Percentiles rank a stretch among this genome's conserved stretches.
phyloP scores from a whole-genome alignment of 2,329 filamentous ascomycete genomes.

The Penicillium oxalicum region DNA sequence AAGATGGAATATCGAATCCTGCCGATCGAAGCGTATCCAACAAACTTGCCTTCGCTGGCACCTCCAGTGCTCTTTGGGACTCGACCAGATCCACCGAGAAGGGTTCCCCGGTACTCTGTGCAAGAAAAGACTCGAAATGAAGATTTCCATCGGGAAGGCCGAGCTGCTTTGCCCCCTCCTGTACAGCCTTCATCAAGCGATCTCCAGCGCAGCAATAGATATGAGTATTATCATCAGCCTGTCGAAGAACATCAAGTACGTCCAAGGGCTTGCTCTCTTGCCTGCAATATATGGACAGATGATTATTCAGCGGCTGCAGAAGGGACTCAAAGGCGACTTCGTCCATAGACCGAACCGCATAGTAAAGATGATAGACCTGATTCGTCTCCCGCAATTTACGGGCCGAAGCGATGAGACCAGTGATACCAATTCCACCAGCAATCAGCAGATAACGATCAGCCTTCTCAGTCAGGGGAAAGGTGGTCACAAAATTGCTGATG shows the following conservation, averaged over 20 bases:
- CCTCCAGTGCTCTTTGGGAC: constrained; percentile 1
- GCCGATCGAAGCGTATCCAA: constrained; percentile 4
- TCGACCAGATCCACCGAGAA: constrained; percentile 6
- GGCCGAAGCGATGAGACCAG: constrained; percentile 3
- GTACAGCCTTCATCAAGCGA: constrained; percentile 1
- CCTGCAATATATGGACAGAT: constrained; percentile 5
- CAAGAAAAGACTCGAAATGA: constrained; percentile 7
- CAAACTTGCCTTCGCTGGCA: neutral
- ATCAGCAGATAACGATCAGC: constrained; percentile 4
- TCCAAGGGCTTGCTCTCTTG: neutral
- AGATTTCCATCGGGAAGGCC: constrained; percentile 3
- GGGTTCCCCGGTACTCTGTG: constrained; percentile 3
- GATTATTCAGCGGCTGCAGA: neutral
- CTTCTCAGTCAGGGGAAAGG: neutral
- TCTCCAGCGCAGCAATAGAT: constrained; percentile 1
- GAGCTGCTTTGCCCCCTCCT: neutral
- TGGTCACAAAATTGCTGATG: constrained; percentile 1
- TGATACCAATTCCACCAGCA: constrained; percentile 7
- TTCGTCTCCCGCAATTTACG: neutral
- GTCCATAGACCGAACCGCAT: neutral
- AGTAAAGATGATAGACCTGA: constrained; percentile 4
- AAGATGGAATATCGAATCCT: constrained; percentile 5
- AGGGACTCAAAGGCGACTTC: constrained; percentile 3
- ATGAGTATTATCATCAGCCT: constrained; percentile 1
- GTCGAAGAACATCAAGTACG: neutral